Base-by-base conservation (phyloP, 2,329 filamentous ascomycete genomes). In the Rasamsonia emersonii region DNA sequence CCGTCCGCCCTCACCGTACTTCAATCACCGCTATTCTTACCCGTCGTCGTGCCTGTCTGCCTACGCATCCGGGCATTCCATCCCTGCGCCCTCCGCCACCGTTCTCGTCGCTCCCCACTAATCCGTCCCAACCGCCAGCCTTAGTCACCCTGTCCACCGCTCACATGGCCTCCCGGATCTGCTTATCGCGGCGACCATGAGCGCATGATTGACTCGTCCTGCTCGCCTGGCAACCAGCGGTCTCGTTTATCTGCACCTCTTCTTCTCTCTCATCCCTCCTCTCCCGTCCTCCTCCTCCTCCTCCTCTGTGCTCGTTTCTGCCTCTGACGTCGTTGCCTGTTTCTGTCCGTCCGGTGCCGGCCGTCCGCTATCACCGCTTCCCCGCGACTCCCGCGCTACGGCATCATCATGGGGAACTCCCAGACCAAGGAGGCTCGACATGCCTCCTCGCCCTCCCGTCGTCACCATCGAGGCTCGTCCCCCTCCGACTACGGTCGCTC, bases 401-500 rank as follows among this genome's bases (percentile, higher is more conserved):
- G n/a, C n/a, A n/a, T n/a, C 20, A 23, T 20, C 24, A 67, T 67
- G 63, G 63, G 63, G 29, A 67, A 67, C 43, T 58, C 62, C 30
- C 56, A 65, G 37, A 65, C 63, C 21, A 67, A 63, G 49, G 63
- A 67, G 50, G 54, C 59, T 33, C 58, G 63, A 40, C 47, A 54
- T 38, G 35, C 47, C 24, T 30, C 45, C 21, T 39, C 46, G 15
- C 46, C 50, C 16, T 42, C 46, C 26, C 46, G 45, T 30, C 49
- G 55, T 28, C 51, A 44, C 29, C 50, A 55, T 31, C 51, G 52
- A 45, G 47, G 39, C 41, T 46, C 48, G 10, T 46, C 52, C 10
- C 40, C 51, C 11, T 40, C 50, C 35, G 48, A 45, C 26, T 42
- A 52, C 37, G 44, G 45, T 24, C 41, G 46, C 30, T 51, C 49